These are phyloP conservation scores for Lanzia echinophila DNA, from an alignment of 2,329 filamentous ascomycete species.

Conservation along the genomic window DNA sequence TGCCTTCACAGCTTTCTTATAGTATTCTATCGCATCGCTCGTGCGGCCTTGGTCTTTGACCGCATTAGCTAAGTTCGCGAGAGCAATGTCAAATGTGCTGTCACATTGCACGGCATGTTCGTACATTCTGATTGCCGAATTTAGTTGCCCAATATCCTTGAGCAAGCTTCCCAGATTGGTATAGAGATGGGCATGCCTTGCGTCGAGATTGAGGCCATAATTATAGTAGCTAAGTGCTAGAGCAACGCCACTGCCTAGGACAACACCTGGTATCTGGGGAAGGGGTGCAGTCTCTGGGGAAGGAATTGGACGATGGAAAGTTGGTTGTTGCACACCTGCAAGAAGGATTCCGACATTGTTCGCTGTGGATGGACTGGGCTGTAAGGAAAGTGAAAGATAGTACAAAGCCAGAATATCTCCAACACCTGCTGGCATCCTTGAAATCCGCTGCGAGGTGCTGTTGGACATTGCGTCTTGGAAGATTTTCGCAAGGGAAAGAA, in stretches of 20 bases:
- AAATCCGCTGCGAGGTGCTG: conserved; percentile 37
- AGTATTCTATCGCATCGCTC: conserved; percentile 85
- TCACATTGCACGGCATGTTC: conserved; percentile 90
- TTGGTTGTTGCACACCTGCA: conserved; percentile 79
- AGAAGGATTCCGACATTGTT: conserved; percentile 97
- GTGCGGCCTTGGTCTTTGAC: conserved; percentile 95
- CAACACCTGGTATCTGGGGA: conserved; percentile 65
- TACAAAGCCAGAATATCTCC: conserved; percentile 91
- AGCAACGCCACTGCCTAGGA: conserved; percentile 78
- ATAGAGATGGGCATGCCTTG: conserved; percentile 88
- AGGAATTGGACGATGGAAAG: conserved; percentile 32
- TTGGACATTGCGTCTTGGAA: conserved; percentile 93
- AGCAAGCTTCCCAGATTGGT: conserved; percentile 92
- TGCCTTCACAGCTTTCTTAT: conserved; percentile 80
- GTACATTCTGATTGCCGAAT: conserved; percentile 93
- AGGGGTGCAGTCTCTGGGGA: conserved; percentile 30
- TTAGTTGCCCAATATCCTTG: conserved; percentile 91
- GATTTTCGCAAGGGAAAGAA: conserved; percentile 93
- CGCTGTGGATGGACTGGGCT: conserved; percentile 92
- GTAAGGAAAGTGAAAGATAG: conserved; percentile 87
- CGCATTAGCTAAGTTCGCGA: conserved; percentile 94
- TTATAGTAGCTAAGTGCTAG: conserved; percentile 92
- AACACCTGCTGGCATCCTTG: conserved; percentile 65
- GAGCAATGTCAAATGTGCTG: conserved; percentile 89
- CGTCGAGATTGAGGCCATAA: conserved; percentile 81